Percentiles rank a stretch among this genome's conserved stretches.
Conservation (phyloP, 164 flowering plant species). For the Vitis vinifera region DNA sequence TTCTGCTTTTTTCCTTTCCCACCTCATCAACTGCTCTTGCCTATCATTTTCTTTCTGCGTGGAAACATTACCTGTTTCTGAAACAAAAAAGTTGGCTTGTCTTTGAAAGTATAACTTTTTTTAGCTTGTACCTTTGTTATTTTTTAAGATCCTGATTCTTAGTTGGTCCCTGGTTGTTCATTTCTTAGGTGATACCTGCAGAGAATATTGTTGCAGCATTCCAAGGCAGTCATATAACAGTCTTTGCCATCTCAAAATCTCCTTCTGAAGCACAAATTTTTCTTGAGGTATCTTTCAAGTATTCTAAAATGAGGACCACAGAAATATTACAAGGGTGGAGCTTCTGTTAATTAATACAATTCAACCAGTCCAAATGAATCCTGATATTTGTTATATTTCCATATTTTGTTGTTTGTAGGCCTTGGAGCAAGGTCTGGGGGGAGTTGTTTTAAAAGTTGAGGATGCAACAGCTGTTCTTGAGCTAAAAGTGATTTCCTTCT, state of each 20-base stretch:
- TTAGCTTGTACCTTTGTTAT: too few species aligned
- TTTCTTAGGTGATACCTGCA: conserved; percentile 77
- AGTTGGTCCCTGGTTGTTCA: neutral
- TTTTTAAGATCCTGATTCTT: neutral
- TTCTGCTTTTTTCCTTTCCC: conserved; percentile 53
- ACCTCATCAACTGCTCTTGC: too few species aligned
- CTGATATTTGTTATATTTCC: neutral
- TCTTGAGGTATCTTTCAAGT: conserved; percentile 57
- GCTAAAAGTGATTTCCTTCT: conserved; percentile 56
- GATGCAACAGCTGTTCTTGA: conserved; percentile 57
- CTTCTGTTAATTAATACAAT: neutral
- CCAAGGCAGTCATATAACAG: conserved; percentile 72
- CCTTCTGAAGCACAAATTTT: conserved; percentile 67
- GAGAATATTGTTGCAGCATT: conserved; percentile 91
- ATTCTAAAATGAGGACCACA: too few species aligned
- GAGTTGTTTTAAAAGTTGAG: conserved; percentile 77
- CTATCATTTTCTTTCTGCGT: too few species aligned
- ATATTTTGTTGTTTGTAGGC: conserved; percentile 44
- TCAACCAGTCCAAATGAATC: neutral
- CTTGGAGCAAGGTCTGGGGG: conserved; percentile 81
- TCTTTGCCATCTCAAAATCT: conserved; percentile 69
- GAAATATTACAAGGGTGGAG: too few species aligned
- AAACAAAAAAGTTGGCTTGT: too few species aligned
- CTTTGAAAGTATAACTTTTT: too few species aligned
- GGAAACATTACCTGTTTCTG: too few species aligned